Conservation (phyloP, 768 basidiomycete genomes). For the Fomitopsis serialis region DNA sequence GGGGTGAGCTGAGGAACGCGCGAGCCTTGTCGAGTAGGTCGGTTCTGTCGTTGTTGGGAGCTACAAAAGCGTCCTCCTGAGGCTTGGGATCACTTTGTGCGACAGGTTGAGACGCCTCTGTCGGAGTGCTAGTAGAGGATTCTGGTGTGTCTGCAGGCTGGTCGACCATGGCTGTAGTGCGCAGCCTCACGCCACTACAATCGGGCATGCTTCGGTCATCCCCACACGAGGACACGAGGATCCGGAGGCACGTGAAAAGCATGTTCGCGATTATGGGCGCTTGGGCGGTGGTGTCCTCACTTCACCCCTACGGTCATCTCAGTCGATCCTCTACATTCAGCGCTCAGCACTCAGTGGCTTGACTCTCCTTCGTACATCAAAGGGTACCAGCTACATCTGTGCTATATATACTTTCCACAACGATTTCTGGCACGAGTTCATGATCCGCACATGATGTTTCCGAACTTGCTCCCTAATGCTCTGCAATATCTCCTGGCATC, state of each 20-base stretch:
- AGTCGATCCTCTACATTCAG: too few species aligned
- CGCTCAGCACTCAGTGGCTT: too few species aligned
- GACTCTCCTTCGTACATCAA: too few species aligned
- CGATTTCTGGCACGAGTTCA: too few species aligned
- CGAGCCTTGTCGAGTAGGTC: slow-evolving; percentile 45
- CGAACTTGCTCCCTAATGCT: slow-evolving; percentile 12
- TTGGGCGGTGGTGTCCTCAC: too few species aligned
- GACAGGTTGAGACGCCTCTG: not conserved
- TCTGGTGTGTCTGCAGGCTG: not conserved
- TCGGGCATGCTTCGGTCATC: slow-evolving; percentile 6
- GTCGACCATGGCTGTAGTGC: not conserved
- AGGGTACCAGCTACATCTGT: too few species aligned
- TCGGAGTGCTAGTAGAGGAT: not conserved
- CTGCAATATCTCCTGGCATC: slow-evolving; percentile 19
- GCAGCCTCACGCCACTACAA: not conserved
- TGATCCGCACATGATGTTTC: too few species aligned
- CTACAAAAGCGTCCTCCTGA: not conserved
- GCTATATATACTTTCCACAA: too few species aligned
- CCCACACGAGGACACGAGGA: not conserved
- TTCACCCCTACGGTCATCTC: too few species aligned
- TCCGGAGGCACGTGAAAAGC: too few species aligned
- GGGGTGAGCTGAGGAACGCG: slow-evolving; percentile 60
- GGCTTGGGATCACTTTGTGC: not conserved
- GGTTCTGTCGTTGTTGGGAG: not conserved
- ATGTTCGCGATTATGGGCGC: too few species aligned